Base-by-base conservation (phyloP, 73 alveolate species). In the Paramecium pentaurelia region DNA sequence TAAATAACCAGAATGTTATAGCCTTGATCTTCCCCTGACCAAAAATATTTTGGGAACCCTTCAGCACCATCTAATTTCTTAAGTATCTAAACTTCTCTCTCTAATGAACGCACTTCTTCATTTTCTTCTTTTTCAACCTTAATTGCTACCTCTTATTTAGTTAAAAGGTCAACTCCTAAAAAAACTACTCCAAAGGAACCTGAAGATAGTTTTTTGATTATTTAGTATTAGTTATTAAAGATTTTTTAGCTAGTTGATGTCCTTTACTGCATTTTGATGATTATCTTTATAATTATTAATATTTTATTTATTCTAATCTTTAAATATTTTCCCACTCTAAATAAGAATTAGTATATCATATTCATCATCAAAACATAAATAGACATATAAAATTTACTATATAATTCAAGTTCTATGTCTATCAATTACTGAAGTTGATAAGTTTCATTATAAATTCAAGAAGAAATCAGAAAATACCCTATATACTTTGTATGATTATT, bases 171-270 rank as follows among this genome's bases (percentile, higher is more conserved):
- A 34, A 71, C 18, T 30, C 94, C 94, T 84, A 93, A 94, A 93
- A 88, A 96, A 47, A 97, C 98, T 20, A 96, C 97, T 47, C 99
- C 99, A 95, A 95, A 97, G 11, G 99, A 94, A 38, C 99, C 99
- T 58, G 96, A 96, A 16, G 99, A 98, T 28, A 97, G 95, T 64
- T 95, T 93, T 84, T 96, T 85, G 4, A 60, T 77, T 10, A 92
- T 37, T 44, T 44, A 58, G 47, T 71, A 92, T 71, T 86, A 27
- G 49, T 89, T 89, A 49, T 89, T 89, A 49, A 89, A 89, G 44
- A 89, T 71, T 28, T 71, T 89, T 25, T 73, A 73, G 40, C 9
- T 64, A 25, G 87, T 37, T 34, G 87, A 73, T 73, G 87, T 6
- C 47, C 22, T 73, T 59, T 32, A 37, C 14, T 34, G 70, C 70